A percentile compares a stretch with the other conserved stretches of the same genome.
Evolutionary conservation across 2,329 filamentous ascomycete species (phyloP).

Genomic region (Fusarium sp.): DNA sequence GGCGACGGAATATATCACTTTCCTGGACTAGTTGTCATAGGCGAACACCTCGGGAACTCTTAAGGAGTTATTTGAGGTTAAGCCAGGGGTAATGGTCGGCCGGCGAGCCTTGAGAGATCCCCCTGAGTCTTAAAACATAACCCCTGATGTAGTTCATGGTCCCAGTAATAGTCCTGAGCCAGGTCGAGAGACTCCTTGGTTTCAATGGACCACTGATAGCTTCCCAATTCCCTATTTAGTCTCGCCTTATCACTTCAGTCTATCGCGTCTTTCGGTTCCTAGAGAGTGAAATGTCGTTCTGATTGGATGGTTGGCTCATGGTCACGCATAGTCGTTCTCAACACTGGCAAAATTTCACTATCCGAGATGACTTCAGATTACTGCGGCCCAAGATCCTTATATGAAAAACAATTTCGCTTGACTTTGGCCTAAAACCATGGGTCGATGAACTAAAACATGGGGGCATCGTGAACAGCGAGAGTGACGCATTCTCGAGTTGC

Average conservation of each 20-base stretch:
- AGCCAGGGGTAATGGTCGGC: not conserved
- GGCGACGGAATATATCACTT: slow-evolving; percentile 51
- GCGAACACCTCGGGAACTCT: slow-evolving; percentile 47
- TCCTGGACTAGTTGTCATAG: slow-evolving; percentile 46
- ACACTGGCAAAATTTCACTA: slow-evolving; percentile 45
- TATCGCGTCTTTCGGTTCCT: slow-evolving; percentile 15
- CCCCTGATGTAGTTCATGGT: slow-evolving; percentile 34
- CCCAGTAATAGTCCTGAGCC: not conserved
- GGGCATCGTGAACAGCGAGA: slow-evolving; percentile 51
- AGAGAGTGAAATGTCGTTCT: not conserved
- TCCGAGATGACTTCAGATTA: slow-evolving; percentile 8
- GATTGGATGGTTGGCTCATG: slow-evolving; percentile 51
- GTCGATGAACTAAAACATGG: slow-evolving; percentile 54
- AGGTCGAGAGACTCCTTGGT: slow-evolving; percentile 1
- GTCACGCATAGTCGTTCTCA: slow-evolving; percentile 53
- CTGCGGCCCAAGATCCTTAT: slow-evolving; percentile 46
- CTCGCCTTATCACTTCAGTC: slow-evolving; percentile 56
- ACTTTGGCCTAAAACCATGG: slow-evolving; percentile 50
- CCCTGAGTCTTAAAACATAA: slow-evolving; percentile 18
- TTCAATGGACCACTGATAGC: slow-evolving; percentile 41
- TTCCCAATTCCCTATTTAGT: slow-evolving; percentile 51
- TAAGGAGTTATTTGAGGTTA: slow-evolving; percentile 46
- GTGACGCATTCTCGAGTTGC: slow-evolving; percentile 49
- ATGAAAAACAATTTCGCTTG: slow-evolving; percentile 40
- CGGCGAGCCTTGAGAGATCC: slow-evolving; percentile 19